phyloP scores from a whole-genome alignment of 805 yeast species.

The Ogataea nitratoaversa region DNA sequence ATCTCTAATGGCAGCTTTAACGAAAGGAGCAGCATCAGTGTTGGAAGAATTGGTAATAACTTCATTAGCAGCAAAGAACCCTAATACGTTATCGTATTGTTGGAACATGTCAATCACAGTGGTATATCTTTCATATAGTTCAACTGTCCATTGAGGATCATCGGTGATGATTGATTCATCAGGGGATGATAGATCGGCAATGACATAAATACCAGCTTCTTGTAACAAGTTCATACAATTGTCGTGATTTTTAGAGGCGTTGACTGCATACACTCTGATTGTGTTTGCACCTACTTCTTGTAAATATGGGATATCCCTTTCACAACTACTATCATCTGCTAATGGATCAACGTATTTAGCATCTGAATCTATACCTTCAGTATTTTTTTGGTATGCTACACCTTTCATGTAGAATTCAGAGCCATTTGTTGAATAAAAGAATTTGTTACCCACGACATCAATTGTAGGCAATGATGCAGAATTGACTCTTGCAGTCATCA shows the following conservation, averaged over 20 bases:
- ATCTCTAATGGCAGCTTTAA: conserved; percentile 95
- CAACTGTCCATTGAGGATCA: conserved; percentile 73
- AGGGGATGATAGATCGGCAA: conserved; percentile 90
- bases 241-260: conserved; percentile 67
- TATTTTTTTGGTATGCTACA: conserved; percentile 78
- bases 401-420: conserved; percentile 86
- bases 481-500: conserved; percentile 13
- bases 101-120: conserved; percentile 77
- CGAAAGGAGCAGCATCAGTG: conserved; percentile 88
- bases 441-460: conserved; percentile 67
- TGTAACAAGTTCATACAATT: conserved; percentile 69
- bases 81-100: conserved; percentile 75
- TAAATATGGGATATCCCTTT: conserved; percentile 80
- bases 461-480: conserved; percentile 33
- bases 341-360: conserved; percentile 65
- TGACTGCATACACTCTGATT: conserved; percentile 81
- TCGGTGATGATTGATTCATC: conserved; percentile 70
- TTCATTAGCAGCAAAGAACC: conserved; percentile 97
- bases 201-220: conserved; percentile 86
- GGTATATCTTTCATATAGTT: conserved; percentile 71
- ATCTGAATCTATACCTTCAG: conserved; percentile 36
- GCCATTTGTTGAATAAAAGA: conserved; percentile 67
- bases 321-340: conserved; percentile 63
- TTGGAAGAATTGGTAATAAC: conserved; percentile 81
- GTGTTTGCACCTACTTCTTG: conserved; percentile 66